Conservation (phyloP, 331 rosid genomes). For the Telfairia occidentalis region DNA sequence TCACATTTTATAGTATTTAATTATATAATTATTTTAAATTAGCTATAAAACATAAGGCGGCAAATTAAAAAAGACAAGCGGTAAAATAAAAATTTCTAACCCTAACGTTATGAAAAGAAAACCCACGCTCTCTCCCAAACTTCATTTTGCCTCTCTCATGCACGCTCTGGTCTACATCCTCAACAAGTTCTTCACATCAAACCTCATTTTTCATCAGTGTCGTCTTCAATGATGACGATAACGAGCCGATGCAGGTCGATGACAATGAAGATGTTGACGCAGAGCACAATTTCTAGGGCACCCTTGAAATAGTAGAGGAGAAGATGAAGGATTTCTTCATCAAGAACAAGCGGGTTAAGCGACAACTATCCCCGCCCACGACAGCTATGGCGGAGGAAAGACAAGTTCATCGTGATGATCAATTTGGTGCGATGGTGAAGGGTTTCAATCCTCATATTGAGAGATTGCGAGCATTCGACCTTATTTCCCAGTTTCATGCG, state of each 20-base stretch:
- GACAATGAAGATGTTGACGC: constrained; percentile 34
- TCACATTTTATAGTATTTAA: too few species aligned
- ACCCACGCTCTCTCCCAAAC: too few species aligned
- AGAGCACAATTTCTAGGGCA: constrained; percentile 28
- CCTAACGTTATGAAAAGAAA: too few species aligned
- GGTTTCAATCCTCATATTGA: constrained; percentile 48
- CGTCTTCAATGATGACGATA: constrained; percentile 9
- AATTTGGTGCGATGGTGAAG: constrained; percentile 19
- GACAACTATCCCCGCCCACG: constrained; percentile 57
- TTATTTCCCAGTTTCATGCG: constrained; percentile 72
- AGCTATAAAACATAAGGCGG: too few species aligned
- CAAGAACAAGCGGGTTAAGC: constrained; percentile 55
- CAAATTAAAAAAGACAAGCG: too few species aligned
- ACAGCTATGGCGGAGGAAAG: constrained; percentile 53
- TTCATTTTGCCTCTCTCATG: too few species aligned
- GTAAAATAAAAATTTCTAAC: too few species aligned
- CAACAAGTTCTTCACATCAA: too few species aligned
- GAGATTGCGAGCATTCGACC: constrained; percentile 57
- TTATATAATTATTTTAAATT: too few species aligned
- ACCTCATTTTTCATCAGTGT: too few species aligned
- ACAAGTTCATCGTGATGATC: constrained; percentile 24
- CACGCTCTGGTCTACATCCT: too few species aligned
- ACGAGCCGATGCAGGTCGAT: constrained; percentile 54
- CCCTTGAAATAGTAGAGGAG: constrained; percentile 59
- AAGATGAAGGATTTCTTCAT: constrained; percentile 61